Conservation (phyloP, 1,284 basidiomycete species). For the Ceratorhiza oryzae-sativae region DNA sequence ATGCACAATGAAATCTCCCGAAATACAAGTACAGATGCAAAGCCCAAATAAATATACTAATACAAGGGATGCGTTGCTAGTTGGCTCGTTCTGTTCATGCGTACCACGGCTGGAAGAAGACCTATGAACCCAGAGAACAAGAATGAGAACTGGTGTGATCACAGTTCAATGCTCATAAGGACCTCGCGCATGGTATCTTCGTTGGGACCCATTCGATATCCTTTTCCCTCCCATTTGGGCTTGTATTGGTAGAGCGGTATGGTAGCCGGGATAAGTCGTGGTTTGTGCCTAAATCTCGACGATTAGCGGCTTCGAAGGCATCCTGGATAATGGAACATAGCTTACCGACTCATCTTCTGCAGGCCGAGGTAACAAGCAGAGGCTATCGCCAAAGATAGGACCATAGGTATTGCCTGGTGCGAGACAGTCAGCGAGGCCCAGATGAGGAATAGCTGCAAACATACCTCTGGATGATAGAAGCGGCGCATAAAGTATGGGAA, state of each 20-base stretch:
- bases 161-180: constrained; percentile 32
- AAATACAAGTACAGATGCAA: not conserved
- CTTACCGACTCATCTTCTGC: constrained; percentile 1
- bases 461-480: constrained; percentile 25
- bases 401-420: constrained; percentile 14
- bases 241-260: not conserved
- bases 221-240: constrained; percentile 29
- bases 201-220: constrained; percentile 11
- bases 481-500: not conserved
- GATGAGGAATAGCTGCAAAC: not conserved
- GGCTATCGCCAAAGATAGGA: constrained; percentile 19
- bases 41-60: not conserved
- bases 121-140: not conserved
- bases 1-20: too few relatives aligned
- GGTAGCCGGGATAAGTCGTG: not conserved
- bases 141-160: not conserved
- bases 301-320: not conserved
- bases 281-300: not conserved
- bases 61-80: not conserved
- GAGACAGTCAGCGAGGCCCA: not conserved
- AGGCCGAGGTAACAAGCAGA: constrained; percentile 18
- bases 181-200: constrained; percentile 32
- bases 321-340: too few relatives aligned
- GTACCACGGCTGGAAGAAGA: constrained; percentile 10
- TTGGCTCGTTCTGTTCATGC: not conserved